A percentile compares a stretch with the other conserved stretches of the same genome.
phyloP scores from a whole-genome alignment of 2,329 filamentous ascomycete genomes.

The Pseudopithomyces chartarum region DNA sequence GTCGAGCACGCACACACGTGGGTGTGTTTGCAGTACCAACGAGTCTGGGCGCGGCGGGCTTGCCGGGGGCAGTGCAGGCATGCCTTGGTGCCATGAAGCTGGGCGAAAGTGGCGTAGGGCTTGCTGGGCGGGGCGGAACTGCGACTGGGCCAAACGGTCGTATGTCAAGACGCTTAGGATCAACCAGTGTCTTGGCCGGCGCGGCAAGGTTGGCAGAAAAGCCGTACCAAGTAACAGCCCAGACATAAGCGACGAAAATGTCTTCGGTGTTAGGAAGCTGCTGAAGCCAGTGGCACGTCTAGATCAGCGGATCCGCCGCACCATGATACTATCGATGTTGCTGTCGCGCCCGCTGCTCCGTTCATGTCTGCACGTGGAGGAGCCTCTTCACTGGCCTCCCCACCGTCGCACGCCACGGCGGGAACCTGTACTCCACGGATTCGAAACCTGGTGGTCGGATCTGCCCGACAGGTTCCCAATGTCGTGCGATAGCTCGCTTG shows the following conservation, averaged over 20 bases:
- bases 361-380: background rate
- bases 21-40: background rate
- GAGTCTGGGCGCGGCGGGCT: background rate
- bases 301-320: background rate
- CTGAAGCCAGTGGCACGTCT: background rate
- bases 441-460: background rate
- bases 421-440: background rate
- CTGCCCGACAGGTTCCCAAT: background rate
- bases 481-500: background rate
- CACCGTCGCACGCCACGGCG: background rate
- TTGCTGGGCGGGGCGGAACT: background rate
- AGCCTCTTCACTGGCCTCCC: background rate
- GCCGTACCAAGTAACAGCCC: constrained; percentile 1
- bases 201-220: background rate
- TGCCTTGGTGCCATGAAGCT: background rate
- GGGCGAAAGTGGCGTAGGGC: background rate
- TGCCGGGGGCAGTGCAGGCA: background rate
- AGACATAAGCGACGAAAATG: background rate
- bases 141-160: background rate
- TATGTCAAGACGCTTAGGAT: background rate
- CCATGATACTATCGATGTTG: background rate
- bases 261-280: constrained; percentile 1
- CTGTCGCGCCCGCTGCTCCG: background rate
- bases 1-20: constrained; percentile 1
- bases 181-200: background rate